Evolutionary conservation across 1,284 basidiomycete genomes (phyloP), one percentile per base, ranked within the genome.

Genomic region (Ganoderma leucocontextum): DNA sequence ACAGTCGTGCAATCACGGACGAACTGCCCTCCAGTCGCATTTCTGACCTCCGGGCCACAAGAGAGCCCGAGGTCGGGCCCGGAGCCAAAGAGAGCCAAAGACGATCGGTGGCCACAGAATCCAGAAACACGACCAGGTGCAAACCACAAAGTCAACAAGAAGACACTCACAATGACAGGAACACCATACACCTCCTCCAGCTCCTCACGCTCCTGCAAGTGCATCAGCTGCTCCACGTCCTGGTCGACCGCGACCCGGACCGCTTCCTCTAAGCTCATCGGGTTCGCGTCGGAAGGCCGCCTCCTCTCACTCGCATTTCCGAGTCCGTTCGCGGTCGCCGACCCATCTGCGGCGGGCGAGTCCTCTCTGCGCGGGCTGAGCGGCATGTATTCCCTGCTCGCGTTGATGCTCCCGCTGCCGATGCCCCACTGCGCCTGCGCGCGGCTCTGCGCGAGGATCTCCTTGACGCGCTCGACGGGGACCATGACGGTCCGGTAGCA

Each of bases 171-270:
- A 61, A 94, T 88, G 47, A 90, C 83, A 19, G 93, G 89, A 35
- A 91, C 77, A 0, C 93, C 92, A 75, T 92, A 94, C 4, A 93
- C 82, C 59, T 89, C 87, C 75, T 94, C 92, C 59, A 94, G 79
- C 66, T 94, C 93, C 75, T 92, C 90, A 53, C 92, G 81, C 36
- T 83, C 83, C 73, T 89, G 89, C 63, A 92, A 75, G 8, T 84
- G 81, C 47, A 92, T 79, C 42, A 94, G 78, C 75, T 87, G 81
- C 59, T 92, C 89, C 41, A 93, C 80, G 75, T 93, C 89, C 47
- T 83, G 80, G 68, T 91, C 88, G 41, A 91, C 83, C 68, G 86
- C 81, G 35, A 76, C 65, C 66, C 75, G 72, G 53, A 79, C 73
- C 25, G 77, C 77, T 47, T 76, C 79, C 36, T 78, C 76, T 49